A percentile compares a stretch with the other conserved stretches of the same genome.
Conservation (phyloP, 208 protist genomes). For the Crithidia sp. region DNA sequence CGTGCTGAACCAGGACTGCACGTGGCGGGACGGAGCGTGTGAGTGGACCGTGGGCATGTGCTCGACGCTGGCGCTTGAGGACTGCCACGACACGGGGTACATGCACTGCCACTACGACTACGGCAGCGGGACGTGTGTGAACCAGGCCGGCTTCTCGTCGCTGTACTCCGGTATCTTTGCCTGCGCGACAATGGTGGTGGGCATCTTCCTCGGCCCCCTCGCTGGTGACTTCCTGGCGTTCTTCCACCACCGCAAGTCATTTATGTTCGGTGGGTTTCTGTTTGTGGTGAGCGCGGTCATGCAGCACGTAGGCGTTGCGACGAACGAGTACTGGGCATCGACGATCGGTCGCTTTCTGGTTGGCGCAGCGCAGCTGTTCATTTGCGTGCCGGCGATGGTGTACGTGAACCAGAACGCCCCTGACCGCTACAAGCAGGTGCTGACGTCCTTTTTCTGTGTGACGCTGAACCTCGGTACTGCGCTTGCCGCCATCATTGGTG, state of each 20-base stretch:
- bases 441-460: slow-evolving; percentile 78
- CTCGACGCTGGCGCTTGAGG: slow-evolving; percentile 4
- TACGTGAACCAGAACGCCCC: slow-evolving; percentile 73
- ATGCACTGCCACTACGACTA: slow-evolving; percentile 26
- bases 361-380: slow-evolving; percentile 57
- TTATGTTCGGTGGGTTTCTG: slow-evolving; percentile 45
- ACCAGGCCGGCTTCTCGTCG: slow-evolving; percentile 8
- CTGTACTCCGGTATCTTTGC: slow-evolving; percentile 15
- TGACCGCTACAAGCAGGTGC: slow-evolving; percentile 48
- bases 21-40: slow-evolving; percentile 9
- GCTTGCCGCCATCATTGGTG: slow-evolving; percentile 63
- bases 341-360: slow-evolving; percentile 65
- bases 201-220: slow-evolving; percentile 15
- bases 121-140: slow-evolving; percentile 6
- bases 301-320: slow-evolving; percentile 49
- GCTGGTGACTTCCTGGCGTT: slow-evolving; percentile 13
- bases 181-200: slow-evolving; percentile 13
- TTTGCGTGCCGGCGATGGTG: slow-evolving; percentile 64
- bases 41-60: slow-evolving; percentile 21
- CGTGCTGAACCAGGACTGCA: slow-evolving; percentile 21
- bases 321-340: slow-evolving; percentile 66
- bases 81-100: slow-evolving; percentile 18
- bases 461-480: slow-evolving; percentile 80
- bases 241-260: slow-evolving; percentile 17
- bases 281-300: slow-evolving; percentile 51